A percentile compares a stretch with the other conserved stretches of the same genome.
These are phyloP conservation scores for Fusarium agapanthi DNA, from an alignment of 2,329 filamentous ascomycete genomes.

Conservation along the genomic window DNA sequence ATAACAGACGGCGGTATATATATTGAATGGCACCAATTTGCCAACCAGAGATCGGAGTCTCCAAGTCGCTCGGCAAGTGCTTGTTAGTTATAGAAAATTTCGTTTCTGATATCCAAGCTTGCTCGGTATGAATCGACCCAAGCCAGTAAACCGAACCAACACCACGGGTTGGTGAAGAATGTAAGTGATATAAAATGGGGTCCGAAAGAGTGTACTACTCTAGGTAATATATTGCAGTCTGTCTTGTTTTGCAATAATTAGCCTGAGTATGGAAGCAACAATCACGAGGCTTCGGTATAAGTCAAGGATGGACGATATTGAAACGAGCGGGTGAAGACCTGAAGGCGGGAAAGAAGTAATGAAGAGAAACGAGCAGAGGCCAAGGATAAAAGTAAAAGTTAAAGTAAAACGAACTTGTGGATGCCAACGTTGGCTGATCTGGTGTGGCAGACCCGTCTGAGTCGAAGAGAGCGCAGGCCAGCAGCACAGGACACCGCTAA, in stretches of 20 bases:
- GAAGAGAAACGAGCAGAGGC: constrained; percentile 25
- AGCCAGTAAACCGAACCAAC: constrained; percentile 8
- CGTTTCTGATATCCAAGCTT: neutral
- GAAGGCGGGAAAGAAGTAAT: constrained; percentile 13
- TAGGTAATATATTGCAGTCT: constrained; percentile 4
- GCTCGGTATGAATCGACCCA: constrained; percentile 13
- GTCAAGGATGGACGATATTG: constrained; percentile 19
- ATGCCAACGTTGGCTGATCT: constrained; percentile 18
- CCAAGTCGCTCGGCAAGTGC: neutral
- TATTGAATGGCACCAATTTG: neutral
- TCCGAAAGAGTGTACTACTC: constrained; percentile 35
- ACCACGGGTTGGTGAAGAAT: constrained; percentile 13
- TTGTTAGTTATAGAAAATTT: neutral
- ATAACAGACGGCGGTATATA: neutral
- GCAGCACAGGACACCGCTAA: constrained; percentile 13
- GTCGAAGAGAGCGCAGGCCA: constrained; percentile 24
- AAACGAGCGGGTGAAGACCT: constrained; percentile 32
- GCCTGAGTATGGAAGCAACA: constrained; percentile 14
- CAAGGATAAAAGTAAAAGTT: constrained; percentile 36
- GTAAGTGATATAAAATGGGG: constrained; percentile 23
- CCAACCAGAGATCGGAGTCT: neutral
- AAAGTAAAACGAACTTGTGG: constrained; percentile 39
- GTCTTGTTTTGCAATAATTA: constrained; percentile 26
- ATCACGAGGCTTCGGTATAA: constrained; percentile 12
- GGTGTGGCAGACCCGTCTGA: constrained; percentile 23